Percentiles rank a stretch among this genome's conserved stretches.
phyloP scores from a whole-genome alignment of 2,329 filamentous ascomycete genomes.

The Phialophora macrospora region DNA sequence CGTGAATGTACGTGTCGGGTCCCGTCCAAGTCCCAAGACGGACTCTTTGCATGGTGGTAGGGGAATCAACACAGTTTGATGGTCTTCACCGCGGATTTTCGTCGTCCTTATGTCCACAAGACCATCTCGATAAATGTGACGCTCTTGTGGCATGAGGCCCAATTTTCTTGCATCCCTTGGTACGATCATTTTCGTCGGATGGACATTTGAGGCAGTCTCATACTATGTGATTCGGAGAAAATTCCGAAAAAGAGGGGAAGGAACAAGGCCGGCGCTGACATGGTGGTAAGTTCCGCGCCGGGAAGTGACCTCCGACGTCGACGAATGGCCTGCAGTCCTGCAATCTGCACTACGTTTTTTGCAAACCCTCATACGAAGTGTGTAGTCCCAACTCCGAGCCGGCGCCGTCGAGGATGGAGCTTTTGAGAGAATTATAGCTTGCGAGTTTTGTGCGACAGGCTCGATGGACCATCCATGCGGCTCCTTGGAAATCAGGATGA shows the following conservation, averaged over 20 bases:
- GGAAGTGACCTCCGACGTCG: neutral
- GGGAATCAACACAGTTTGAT: neutral
- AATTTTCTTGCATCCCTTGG: neutral
- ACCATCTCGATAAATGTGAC: neutral
- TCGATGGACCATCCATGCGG: neutral
- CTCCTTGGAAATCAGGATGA: neutral
- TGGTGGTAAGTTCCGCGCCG: conserved; percentile 1
- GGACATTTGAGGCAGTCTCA: neutral
- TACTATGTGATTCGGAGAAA: neutral
- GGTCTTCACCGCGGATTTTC: neutral
- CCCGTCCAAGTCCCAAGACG: neutral
- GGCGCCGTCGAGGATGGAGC: neutral
- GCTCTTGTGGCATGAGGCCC: neutral
- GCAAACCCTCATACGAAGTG: no score
- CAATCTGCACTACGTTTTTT: no score
- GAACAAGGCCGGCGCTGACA: neutral
- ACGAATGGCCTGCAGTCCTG: neutral
- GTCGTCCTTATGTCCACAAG: neutral
- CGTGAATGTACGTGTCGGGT: neutral
- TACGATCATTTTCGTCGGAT: neutral
- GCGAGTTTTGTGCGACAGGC: neutral
- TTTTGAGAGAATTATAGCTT: neutral
- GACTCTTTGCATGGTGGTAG: neutral
- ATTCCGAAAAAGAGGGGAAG: conserved; percentile 6
- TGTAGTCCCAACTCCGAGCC: neutral